phyloP scores from a whole-genome alignment of 2,329 filamentous ascomycete genomes.

The Ceratocystis destructans region DNA sequence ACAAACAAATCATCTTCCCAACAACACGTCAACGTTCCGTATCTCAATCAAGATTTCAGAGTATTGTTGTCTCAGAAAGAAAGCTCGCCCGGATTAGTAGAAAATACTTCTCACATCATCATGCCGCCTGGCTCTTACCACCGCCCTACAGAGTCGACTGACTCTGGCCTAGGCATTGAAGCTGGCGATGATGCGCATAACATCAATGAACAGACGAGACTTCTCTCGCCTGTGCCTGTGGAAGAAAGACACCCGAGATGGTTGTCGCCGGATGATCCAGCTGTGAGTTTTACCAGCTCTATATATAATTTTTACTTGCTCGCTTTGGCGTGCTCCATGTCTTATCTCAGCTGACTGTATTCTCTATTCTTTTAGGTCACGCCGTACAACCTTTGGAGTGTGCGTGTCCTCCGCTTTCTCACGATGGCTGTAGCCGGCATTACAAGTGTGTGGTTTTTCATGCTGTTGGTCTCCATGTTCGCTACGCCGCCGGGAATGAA shows the following conservation, averaged over 20 bases:
- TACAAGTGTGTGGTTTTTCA: conserved; percentile 82
- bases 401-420: conserved; percentile 65
- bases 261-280: conserved; percentile 32
- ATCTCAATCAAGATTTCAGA: too few species aligned
- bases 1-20: too few species aligned
- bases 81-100: not conserved
- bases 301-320: not conserved
- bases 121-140: conserved; percentile 10
- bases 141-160: not conserved
- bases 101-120: not conserved
- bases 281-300: conserved; percentile 22
- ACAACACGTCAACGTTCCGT: too few species aligned
- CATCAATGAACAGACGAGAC: conserved; percentile 44
- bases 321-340: not conserved
- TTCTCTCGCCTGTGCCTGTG: conserved; percentile 56
- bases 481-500: conserved; percentile 79
- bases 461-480: conserved; percentile 80
- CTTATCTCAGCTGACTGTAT: not conserved
- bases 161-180: conserved; percentile 14
- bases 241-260: conserved; percentile 26
- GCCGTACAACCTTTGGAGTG: conserved; percentile 88
- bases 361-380: conserved; percentile 40
- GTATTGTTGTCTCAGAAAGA: not conserved
- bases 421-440: conserved; percentile 62
- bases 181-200: conserved; percentile 23